These are phyloP conservation scores for Rubia balearica DNA, from an alignment of 305 asterid species.

Conservation along the genomic window DNA sequence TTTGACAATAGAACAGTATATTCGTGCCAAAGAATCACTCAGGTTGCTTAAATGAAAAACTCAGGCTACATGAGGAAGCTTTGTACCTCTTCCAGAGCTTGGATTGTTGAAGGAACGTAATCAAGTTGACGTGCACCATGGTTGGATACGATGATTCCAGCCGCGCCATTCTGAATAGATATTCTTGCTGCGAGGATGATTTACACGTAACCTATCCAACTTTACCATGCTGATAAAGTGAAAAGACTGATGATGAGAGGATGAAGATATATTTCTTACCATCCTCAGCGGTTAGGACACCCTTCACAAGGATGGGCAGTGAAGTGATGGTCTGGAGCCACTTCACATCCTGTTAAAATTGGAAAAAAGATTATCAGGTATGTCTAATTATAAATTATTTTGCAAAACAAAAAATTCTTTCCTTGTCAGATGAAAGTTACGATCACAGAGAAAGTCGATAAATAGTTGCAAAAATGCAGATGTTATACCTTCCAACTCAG, in stretches of 20 bases:
- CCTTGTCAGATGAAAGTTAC: background rate
- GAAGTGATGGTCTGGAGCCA: conserved; percentile 90
- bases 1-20: background rate
- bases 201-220: background rate
- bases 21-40: background rate
- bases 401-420: background rate
- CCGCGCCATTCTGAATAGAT: conserved; percentile 72
- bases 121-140: conserved; percentile 98
- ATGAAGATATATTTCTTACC: conserved; percentile 33
- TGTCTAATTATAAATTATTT: background rate
- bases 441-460: background rate
- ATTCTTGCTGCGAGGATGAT: conserved; percentile 51
- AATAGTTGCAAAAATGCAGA: background rate
- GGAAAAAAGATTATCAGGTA: conserved; percentile 14
- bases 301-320: conserved; percentile 81
- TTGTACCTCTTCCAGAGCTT: conserved; percentile 81
- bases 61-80: background rate
- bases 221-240: background rate
- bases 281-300: conserved; percentile 86
- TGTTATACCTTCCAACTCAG: conserved; percentile 64
- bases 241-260: conserved; percentile 5
- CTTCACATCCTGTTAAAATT: conserved; percentile 62
- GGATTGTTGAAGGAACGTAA: conserved; percentile 79
- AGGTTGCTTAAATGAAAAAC: background rate
- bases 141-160: conserved; percentile 85